phyloP scores from a whole-genome alignment of 345 rosid genomes.

The Salix udensis region DNA sequence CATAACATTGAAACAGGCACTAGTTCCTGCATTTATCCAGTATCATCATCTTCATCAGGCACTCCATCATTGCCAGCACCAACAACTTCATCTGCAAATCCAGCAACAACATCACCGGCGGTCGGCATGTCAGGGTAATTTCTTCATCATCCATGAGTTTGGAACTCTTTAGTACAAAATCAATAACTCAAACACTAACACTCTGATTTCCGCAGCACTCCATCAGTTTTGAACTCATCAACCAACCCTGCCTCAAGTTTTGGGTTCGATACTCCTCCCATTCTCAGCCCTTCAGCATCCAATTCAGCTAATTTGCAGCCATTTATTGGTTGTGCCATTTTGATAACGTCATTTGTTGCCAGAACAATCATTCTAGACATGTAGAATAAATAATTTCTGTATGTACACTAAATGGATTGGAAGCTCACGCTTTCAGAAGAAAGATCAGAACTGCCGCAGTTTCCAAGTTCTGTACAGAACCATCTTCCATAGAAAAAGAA shows the following conservation, averaged over 20 bases:
- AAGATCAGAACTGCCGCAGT: slow-evolving; percentile 7
- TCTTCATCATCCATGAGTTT: not conserved
- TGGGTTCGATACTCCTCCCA: slow-evolving; percentile 40
- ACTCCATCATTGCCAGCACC: slow-evolving; percentile 41
- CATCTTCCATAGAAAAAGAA: not conserved
- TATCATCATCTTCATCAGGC: slow-evolving; percentile 44
- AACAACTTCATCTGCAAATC: slow-evolving; percentile 19
- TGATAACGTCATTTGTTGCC: slow-evolving; percentile 26
- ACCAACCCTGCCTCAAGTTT: slow-evolving; percentile 41
- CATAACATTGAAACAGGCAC: slow-evolving; percentile 43
- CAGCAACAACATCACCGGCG: slow-evolving; percentile 25
- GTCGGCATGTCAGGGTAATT: slow-evolving; percentile 45
- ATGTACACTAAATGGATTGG: slow-evolving; percentile 19
- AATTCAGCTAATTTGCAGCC: slow-evolving; percentile 28
- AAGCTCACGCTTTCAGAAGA: slow-evolving; percentile 10
- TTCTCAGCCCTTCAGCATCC: slow-evolving; percentile 33
- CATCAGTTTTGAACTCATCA: slow-evolving; percentile 44
- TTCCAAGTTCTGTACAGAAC: slow-evolving; percentile 6
- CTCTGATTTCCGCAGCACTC: slow-evolving; percentile 22
- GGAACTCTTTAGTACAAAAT: not conserved
- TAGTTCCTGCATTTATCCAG: slow-evolving; percentile 72
- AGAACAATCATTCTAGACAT: slow-evolving; percentile 21
- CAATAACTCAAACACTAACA: not conserved
- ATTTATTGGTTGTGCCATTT: slow-evolving; percentile 15
- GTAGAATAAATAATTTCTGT: slow-evolving; percentile 16